Evolutionary conservation across 2,329 filamentous ascomycete species (phyloP).

Genomic region (Fusarium chlamydosporum): DNA sequence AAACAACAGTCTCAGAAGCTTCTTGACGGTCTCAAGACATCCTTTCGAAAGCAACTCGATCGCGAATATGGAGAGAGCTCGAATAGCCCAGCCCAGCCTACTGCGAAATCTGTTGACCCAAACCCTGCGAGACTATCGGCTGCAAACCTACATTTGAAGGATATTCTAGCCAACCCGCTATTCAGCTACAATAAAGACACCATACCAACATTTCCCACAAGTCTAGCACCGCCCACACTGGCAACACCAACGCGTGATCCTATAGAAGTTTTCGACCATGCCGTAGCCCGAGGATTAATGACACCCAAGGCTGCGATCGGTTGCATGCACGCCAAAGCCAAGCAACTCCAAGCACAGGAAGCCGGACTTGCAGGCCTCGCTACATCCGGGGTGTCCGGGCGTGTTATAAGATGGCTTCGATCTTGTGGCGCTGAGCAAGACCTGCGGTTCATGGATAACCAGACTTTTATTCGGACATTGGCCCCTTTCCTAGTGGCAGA

Average conservation of each 20-base stretch:
- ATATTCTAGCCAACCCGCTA: constrained; percentile 70
- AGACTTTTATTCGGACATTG: constrained; percentile 58
- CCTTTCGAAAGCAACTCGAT: constrained; percentile 71
- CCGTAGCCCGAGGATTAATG: constrained; percentile 70
- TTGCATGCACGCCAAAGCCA: constrained; percentile 65
- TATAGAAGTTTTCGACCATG: constrained; percentile 69
- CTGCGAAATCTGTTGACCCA: constrained; percentile 40
- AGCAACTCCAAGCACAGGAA: constrained; percentile 57
- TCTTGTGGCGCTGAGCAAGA: constrained; percentile 63
- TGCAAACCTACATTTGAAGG: constrained; percentile 64
- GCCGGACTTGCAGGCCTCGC: constrained; percentile 52
- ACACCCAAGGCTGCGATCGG: constrained; percentile 67
- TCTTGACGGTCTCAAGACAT: constrained; percentile 68
- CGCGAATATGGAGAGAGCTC: constrained; percentile 66
- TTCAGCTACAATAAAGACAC: constrained; percentile 59
- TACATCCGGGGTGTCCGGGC: constrained; percentile 61
- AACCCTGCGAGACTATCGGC: constrained; percentile 56
- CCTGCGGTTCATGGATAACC: constrained; percentile 61
- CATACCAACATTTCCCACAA: constrained; percentile 38
- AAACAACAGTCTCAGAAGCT: constrained; percentile 67
- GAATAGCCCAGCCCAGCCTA: constrained; percentile 41
- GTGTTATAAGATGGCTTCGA: constrained; percentile 68
- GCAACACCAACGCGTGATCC: constrained; percentile 56
- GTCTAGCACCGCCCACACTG: constrained; percentile 21
- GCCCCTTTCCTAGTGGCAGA: constrained; percentile 68